Evolutionary conservation across 495 filamentous ascomycete genomes (phyloP).

Genomic region (Cryomyces minteri): DNA sequence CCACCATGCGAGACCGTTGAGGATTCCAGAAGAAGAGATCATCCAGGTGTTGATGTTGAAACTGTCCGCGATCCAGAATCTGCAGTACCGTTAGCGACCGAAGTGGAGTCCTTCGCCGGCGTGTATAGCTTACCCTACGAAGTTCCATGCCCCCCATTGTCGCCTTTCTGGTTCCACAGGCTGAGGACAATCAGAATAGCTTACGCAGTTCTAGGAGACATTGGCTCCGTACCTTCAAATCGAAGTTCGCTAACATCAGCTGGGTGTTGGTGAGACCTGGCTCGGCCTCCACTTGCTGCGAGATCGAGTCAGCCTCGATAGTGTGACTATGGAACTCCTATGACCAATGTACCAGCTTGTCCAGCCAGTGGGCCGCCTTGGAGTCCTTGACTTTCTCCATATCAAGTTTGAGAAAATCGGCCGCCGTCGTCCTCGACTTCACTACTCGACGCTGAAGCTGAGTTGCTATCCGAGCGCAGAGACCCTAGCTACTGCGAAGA

Average conservation of each 20-base stretch:
- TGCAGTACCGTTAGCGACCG: too few relatives aligned
- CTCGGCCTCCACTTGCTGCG: slow-evolving; percentile 43
- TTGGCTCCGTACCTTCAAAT: slow-evolving; percentile 36
- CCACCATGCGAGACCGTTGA: slow-evolving; percentile 77
- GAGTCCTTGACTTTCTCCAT: background rate
- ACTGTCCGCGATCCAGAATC: slow-evolving; percentile 75
- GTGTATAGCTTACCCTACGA: slow-evolving; percentile 37
- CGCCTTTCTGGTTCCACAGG: slow-evolving; percentile 74
- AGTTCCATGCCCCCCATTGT: slow-evolving; percentile 80
- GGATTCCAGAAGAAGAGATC: slow-evolving; percentile 75
- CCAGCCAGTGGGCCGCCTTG: background rate
- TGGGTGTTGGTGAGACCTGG: slow-evolving; percentile 66
- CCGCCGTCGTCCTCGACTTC: too few relatives aligned
- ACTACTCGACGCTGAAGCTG: too few relatives aligned
- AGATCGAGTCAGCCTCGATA: background rate
- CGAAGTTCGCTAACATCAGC: slow-evolving; percentile 80
- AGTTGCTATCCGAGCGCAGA: too few relatives aligned
- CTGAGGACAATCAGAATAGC: background rate
- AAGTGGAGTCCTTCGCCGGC: too few relatives aligned
- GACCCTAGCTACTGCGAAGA: too few relatives aligned
- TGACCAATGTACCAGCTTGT: background rate
- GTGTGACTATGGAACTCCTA: background rate
- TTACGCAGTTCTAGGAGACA: too few relatives aligned
- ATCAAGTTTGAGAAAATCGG: too few relatives aligned
- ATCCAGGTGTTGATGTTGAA: slow-evolving; percentile 99